Conservation (phyloP, 306 rosid genomes). For the Cicer cuneatum region DNA sequence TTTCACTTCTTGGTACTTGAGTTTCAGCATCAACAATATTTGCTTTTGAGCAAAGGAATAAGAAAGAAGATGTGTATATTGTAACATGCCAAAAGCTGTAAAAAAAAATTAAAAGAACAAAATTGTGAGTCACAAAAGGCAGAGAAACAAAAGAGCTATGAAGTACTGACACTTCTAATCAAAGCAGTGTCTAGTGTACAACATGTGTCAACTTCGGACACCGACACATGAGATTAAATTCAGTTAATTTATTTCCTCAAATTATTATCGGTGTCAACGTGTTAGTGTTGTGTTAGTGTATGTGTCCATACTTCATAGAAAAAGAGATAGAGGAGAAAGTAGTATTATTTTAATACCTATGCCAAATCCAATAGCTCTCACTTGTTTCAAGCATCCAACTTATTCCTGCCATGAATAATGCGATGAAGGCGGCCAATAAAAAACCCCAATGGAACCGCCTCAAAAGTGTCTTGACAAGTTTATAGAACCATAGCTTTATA, state of each 20-base stretch:
- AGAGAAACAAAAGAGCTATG: slow-evolving; percentile 23
- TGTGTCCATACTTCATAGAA: too few relatives aligned
- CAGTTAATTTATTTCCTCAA: too few relatives aligned
- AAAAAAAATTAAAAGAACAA: slow-evolving; percentile 28
- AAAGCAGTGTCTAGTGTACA: too few relatives aligned
- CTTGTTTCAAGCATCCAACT: slow-evolving; percentile 87
- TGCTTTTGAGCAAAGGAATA: slow-evolving; percentile 67
- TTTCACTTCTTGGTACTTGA: slow-evolving; percentile 42
- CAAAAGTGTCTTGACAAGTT: slow-evolving; percentile 59
- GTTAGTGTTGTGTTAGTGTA: too few relatives aligned
- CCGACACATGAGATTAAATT: too few relatives aligned
- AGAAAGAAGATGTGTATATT: slow-evolving; percentile 80
- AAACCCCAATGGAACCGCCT: slow-evolving; percentile 81
- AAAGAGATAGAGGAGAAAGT: background rate
- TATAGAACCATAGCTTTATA: slow-evolving; percentile 64
- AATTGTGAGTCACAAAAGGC: slow-evolving; percentile 18
- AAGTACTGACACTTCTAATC: too few relatives aligned
- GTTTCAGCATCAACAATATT: slow-evolving; percentile 40
- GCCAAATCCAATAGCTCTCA: slow-evolving; percentile 95
- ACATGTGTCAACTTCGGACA: too few relatives aligned
- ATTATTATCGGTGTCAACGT: too few relatives aligned
- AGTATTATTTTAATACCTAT: slow-evolving; percentile 59
- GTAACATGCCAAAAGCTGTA: slow-evolving; percentile 93
- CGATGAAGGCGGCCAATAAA: slow-evolving; percentile 65
- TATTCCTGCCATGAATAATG: slow-evolving; percentile 76